These are phyloP conservation scores for Ramalina peruviana DNA, from an alignment of 495 filamentous ascomycete species.

Conservation along the genomic window DNA sequence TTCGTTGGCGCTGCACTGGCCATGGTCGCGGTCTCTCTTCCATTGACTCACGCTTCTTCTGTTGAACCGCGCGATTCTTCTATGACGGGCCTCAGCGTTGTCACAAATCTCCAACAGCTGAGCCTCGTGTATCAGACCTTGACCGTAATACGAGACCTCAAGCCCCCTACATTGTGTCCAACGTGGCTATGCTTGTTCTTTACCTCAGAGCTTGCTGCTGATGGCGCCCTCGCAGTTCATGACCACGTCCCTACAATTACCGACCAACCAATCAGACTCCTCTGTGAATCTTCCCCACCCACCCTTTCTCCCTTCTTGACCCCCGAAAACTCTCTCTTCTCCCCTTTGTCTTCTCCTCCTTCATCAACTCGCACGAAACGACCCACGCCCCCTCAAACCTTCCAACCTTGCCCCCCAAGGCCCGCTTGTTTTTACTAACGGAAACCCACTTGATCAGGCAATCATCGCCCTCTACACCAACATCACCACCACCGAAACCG, in stretches of 20 bases:
- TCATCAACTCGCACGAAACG: background rate
- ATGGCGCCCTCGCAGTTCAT: background rate
- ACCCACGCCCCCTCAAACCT: background rate
- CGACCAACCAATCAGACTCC: background rate
- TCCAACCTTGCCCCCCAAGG: too few species aligned
- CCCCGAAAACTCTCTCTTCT: background rate
- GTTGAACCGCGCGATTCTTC: background rate
- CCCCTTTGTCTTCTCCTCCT: background rate
- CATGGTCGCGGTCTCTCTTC: too few species aligned
- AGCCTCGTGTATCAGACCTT: background rate
- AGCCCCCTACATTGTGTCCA: background rate
- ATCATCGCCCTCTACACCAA: background rate
- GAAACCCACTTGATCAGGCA: background rate
- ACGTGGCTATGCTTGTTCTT: background rate
- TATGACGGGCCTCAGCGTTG: background rate
- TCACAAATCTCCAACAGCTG: background rate
- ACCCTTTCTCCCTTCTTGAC: too few species aligned
- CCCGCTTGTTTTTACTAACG: background rate
- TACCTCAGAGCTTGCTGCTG: too few species aligned
- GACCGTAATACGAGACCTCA: background rate
- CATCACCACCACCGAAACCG: conserved; percentile 1
- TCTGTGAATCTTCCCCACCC: background rate
- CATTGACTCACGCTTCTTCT: too few species aligned
- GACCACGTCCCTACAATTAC: background rate
- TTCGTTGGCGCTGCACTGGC: too few species aligned